Conservation (phyloP, 2,329 filamentous ascomycete species). For the Niveomyces coronatus region DNA sequence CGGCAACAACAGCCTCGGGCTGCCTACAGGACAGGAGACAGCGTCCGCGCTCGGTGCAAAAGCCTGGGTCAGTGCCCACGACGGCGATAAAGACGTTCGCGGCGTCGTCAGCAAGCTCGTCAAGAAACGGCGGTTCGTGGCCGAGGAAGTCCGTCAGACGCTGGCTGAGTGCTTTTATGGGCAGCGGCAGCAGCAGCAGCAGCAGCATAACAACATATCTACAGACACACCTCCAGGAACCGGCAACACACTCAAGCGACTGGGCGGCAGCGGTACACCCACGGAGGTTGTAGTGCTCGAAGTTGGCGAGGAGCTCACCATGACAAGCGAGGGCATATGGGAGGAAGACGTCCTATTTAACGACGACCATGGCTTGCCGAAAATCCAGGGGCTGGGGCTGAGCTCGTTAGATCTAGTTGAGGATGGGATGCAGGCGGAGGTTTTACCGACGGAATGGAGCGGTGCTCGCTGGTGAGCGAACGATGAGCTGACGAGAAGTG, state of each 20-base stretch:
- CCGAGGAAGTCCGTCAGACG: conserved; percentile 33
- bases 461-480: background rate
- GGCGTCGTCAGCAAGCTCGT: conserved; percentile 42
- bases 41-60: conserved; percentile 41
- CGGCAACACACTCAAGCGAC: background rate
- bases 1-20: conserved; percentile 46
- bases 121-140: conserved; percentile 32
- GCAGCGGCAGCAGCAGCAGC: conserved; percentile 7
- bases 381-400: background rate
- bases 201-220: no score
- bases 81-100: conserved; percentile 45
- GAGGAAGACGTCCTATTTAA: conserved; percentile 8
- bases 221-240: no score
- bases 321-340: conserved; percentile 30
- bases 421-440: background rate
- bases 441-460: background rate
- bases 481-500: no score
- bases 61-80: conserved; percentile 52
- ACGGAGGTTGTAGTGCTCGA: conserved; percentile 33
- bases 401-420: background rate
- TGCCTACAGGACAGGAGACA: conserved; percentile 46
- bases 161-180: conserved; percentile 17
- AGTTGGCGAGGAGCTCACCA: conserved; percentile 31
- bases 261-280: conserved; percentile 1
- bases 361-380: background rate